phyloP scores from a whole-genome alignment of 768 basidiomycete species.

The Mycena albidolilacea region DNA sequence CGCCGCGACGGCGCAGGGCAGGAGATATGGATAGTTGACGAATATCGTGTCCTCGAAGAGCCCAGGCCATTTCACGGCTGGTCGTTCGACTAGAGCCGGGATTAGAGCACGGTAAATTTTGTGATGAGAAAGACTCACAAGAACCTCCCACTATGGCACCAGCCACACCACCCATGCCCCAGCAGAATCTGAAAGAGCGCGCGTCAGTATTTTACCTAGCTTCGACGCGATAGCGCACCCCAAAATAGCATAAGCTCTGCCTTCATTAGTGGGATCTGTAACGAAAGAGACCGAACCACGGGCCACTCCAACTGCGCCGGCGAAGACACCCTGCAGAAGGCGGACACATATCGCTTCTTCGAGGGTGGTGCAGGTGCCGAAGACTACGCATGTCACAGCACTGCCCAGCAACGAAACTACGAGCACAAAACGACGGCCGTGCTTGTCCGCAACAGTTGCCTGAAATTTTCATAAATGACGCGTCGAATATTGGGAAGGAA shows the following conservation, averaged over 20 bases:
- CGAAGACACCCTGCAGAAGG: slow-evolving; percentile 93
- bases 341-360: slow-evolving; percentile 88
- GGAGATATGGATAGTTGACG: slow-evolving; percentile 87
- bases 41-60: slow-evolving; percentile 80
- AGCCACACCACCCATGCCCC: slow-evolving; percentile 96
- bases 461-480: slow-evolving; percentile 47
- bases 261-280: slow-evolving; percentile 94
- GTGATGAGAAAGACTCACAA: slow-evolving; percentile 33
- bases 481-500: slow-evolving; percentile 25
- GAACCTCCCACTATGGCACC: slow-evolving; percentile 90
- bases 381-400: slow-evolving; percentile 81
- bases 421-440: slow-evolving; percentile 89
- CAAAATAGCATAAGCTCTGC: slow-evolving; percentile 93
- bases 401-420: slow-evolving; percentile 89
- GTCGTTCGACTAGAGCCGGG: slow-evolving; percentile 76
- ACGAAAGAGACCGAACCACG: slow-evolving; percentile 89
- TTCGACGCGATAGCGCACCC: slow-evolving; percentile 64
- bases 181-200: slow-evolving; percentile 76
- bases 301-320: slow-evolving; percentile 95
- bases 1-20: slow-evolving; percentile 88
- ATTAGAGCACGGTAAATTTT: slow-evolving; percentile 25
- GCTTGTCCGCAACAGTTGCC: slow-evolving; percentile 95
- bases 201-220: slow-evolving; percentile 21
- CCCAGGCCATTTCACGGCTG: slow-evolving; percentile 88
- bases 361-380: slow-evolving; percentile 83